phyloP scores from a whole-genome alignment of 2,329 filamentous ascomycete species.

The Zymoseptoria pseudotritici region DNA sequence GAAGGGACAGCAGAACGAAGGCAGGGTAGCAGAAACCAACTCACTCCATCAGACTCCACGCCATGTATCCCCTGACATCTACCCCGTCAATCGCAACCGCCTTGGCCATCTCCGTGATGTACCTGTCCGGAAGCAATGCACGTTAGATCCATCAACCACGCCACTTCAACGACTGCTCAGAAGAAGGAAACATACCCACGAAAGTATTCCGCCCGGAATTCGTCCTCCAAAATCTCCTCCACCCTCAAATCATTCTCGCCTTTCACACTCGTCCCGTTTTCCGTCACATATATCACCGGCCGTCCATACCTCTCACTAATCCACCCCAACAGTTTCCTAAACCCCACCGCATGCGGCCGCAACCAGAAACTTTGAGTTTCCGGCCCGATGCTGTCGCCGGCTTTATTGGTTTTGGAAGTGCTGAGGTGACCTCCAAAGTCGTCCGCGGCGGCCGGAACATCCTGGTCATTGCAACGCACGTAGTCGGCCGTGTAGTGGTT shows the following conservation, averaged over 20 bases:
- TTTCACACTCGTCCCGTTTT: constrained; percentile 80
- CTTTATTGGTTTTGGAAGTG: constrained; percentile 58
- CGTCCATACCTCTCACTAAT: constrained; percentile 66
- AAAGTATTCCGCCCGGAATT: constrained; percentile 76
- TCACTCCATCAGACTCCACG: constrained; percentile 47
- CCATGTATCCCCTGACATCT: constrained; percentile 71
- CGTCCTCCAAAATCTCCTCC: constrained; percentile 68
- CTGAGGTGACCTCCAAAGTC: constrained; percentile 74
- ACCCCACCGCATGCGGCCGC: constrained; percentile 65
- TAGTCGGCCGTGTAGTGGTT: constrained; percentile 91
- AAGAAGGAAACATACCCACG: constrained; percentile 35
- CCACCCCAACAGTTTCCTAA: constrained; percentile 70
- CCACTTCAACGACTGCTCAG: neutral
- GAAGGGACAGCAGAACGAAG: neutral
- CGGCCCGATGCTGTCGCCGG: constrained; percentile 65
- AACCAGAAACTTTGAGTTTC: constrained; percentile 81
- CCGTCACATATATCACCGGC: constrained; percentile 78
- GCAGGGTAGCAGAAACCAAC: neutral
- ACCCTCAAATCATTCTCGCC: constrained; percentile 69
- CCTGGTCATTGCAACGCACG: constrained; percentile 60
- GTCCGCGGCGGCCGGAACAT: constrained; percentile 49
- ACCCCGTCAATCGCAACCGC: constrained; percentile 67
- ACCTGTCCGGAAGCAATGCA: constrained; percentile 29
- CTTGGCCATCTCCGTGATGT: constrained; percentile 68
- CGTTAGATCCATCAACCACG: neutral